A percentile compares a stretch with the other conserved stretches of the same genome.
phyloP scores from a whole-genome alignment of 257 asterid species.

The Scutellaria galericulata region DNA sequence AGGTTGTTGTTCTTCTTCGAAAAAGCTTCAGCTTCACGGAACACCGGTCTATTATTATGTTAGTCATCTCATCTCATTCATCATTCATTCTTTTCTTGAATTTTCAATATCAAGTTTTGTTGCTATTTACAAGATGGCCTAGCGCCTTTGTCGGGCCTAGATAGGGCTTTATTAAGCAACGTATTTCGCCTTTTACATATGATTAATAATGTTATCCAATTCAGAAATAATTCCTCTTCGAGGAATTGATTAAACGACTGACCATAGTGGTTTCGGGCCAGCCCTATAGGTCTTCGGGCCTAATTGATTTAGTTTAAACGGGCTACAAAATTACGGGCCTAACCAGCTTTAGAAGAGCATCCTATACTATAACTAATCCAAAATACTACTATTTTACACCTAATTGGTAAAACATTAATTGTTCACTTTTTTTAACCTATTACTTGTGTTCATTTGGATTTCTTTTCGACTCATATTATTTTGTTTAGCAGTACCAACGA shows the following conservation, averaged over 20 bases:
- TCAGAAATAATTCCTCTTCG: neutral
- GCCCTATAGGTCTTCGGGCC: too few species aligned
- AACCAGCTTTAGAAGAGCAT: too few species aligned
- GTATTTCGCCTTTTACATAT: neutral
- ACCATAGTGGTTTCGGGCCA: too few species aligned
- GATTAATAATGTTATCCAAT: neutral
- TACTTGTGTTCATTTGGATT: neutral
- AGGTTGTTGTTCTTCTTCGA: slow-evolving; percentile 78
- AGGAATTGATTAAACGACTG: neutral
- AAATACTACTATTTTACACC: too few species aligned
- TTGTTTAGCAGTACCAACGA: slow-evolving; percentile 61
- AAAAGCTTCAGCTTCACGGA: slow-evolving; percentile 71
- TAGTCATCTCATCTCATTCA: slow-evolving; percentile 45
- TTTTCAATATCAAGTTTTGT: neutral
- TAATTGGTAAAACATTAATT: neutral
- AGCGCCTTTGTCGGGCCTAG: too few species aligned
- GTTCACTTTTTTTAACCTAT: neutral
- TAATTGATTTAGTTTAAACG: too few species aligned
- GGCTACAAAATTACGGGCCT: too few species aligned
- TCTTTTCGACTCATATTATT: neutral
- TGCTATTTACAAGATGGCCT: neutral
- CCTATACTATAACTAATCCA: too few species aligned
- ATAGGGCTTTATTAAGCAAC: neutral
- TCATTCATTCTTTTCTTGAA: neutral
- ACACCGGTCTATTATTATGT: slow-evolving; percentile 79